phyloP scores from a whole-genome alignment of 2,329 filamentous ascomycete species.

The Epichloe brachyelytri region DNA sequence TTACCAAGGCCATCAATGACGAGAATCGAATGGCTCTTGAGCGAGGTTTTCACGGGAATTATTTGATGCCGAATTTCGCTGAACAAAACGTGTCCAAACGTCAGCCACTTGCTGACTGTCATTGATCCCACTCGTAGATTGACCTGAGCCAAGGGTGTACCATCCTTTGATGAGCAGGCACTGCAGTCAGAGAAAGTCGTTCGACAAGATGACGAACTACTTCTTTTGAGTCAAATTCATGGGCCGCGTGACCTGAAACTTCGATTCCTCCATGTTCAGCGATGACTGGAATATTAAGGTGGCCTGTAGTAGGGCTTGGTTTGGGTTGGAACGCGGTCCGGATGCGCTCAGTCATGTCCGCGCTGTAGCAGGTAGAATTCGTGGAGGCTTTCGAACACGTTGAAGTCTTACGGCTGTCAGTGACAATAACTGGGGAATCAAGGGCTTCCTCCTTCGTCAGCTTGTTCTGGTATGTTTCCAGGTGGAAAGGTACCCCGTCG shows the following conservation, averaged over 20 bases:
- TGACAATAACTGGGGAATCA: slow-evolving; percentile 35
- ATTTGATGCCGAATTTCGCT: slow-evolving; percentile 66
- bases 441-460: slow-evolving; percentile 24
- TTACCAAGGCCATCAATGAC: slow-evolving; percentile 79
- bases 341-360: slow-evolving; percentile 40
- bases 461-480: slow-evolving; percentile 34
- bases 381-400: slow-evolving; percentile 22
- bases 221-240: slow-evolving; percentile 12
- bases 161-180: slow-evolving; percentile 39
- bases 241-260: neutral
- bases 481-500: slow-evolving; percentile 41
- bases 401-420: slow-evolving; percentile 18
- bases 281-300: neutral
- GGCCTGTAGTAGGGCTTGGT: slow-evolving; percentile 24
- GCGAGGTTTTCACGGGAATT: slow-evolving; percentile 23
- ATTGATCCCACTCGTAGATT: slow-evolving; percentile 69
- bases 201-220: slow-evolving; percentile 19
- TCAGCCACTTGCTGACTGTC: slow-evolving; percentile 80
- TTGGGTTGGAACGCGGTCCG: slow-evolving; percentile 34
- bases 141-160: slow-evolving; percentile 54
- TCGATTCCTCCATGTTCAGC: neutral
- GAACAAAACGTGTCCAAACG: slow-evolving; percentile 72
- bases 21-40: slow-evolving; percentile 48
- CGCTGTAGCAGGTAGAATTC: slow-evolving; percentile 39
- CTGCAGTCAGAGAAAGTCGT: slow-evolving; percentile 30